phyloP scores from a whole-genome alignment of 1,284 basidiomycete species.

The Hortiboletus rubellus region DNA sequence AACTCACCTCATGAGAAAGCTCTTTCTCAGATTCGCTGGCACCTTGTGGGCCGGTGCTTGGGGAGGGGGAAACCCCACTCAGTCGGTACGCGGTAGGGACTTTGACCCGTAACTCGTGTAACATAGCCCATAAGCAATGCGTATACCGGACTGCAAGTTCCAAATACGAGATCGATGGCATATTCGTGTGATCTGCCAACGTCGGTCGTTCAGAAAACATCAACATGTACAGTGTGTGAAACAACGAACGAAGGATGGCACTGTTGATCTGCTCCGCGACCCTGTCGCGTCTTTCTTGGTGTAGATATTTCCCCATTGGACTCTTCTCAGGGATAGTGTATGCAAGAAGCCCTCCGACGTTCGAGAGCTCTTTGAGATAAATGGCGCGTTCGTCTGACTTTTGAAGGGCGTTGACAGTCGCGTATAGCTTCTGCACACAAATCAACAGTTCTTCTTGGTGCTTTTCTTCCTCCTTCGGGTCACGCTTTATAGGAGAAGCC shows the following conservation, averaged over 20 bases:
- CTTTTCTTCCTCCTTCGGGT: constrained; percentile 33
- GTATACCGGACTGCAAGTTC: constrained; percentile 65
- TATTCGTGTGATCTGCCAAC: constrained; percentile 50
- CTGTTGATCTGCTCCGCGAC: constrained; percentile 85
- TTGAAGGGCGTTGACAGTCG: constrained; percentile 52
- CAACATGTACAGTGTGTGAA: neutral
- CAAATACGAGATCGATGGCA: constrained; percentile 55
- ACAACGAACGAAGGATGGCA: constrained; percentile 73
- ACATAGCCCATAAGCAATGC: constrained; percentile 52
- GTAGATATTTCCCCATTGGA: constrained; percentile 66
- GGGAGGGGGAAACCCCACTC: constrained; percentile 33
- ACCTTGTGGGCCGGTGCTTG: constrained; percentile 5
- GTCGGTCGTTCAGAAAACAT: constrained; percentile 1
- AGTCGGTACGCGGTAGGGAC: constrained; percentile 47
- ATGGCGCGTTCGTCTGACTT: constrained; percentile 52
- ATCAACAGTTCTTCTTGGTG: constrained; percentile 49
- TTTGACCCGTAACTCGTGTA: constrained; percentile 51
- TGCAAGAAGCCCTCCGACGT: constrained; percentile 74
- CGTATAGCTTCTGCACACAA: constrained; percentile 62
- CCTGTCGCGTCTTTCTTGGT: constrained; percentile 68
- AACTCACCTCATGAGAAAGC: constrained; percentile 23
- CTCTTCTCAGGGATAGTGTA: constrained; percentile 75
- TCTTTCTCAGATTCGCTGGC: constrained; percentile 31
- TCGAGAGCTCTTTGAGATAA: constrained; percentile 68
- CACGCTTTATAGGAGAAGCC: constrained; percentile 12